A percentile compares a stretch with the other conserved stretches of the same genome.
These are phyloP conservation scores for Hemileccinum impolitum DNA, from an alignment of 768 basidiomycete genomes.

Conservation along the genomic window DNA sequence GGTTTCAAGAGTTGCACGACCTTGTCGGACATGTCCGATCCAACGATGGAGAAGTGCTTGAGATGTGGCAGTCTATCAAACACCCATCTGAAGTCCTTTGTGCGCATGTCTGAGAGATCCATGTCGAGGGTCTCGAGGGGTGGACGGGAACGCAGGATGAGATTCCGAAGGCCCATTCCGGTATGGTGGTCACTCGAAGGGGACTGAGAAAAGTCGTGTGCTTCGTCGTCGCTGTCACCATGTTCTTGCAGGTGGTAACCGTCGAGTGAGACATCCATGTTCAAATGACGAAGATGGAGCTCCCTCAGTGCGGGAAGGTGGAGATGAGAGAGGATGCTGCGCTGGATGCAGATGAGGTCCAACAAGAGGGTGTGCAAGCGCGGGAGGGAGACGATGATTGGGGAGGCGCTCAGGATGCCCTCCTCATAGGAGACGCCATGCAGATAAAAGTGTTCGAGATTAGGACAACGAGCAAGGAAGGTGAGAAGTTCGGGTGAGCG, in stretches of 20 bases:
- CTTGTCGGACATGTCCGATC: constrained; percentile 77
- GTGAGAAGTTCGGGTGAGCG: constrained; percentile 50
- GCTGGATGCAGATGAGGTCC: constrained; percentile 57
- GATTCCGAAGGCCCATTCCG: constrained; percentile 72
- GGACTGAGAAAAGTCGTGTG: constrained; percentile 69
- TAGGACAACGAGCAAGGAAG: constrained; percentile 60
- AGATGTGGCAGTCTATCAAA: constrained; percentile 55
- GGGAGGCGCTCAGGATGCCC: constrained; percentile 22
- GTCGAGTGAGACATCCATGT: constrained; percentile 48
- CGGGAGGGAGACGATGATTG: constrained; percentile 51
- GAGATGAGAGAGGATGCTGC: constrained; percentile 63
- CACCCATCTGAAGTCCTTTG: constrained; percentile 71
- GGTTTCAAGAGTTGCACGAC: constrained; percentile 62
- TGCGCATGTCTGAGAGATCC: constrained; percentile 82
- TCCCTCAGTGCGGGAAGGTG: constrained; percentile 55
- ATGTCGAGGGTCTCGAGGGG: constrained; percentile 66
- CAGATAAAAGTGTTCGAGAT: constrained; percentile 56
- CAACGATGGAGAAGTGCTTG: constrained; percentile 68
- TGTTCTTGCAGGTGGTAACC: constrained; percentile 42
- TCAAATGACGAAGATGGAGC: constrained; percentile 64
- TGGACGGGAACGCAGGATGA: constrained; percentile 59
- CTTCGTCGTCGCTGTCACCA: constrained; percentile 76
- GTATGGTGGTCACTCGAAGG: constrained; percentile 75
- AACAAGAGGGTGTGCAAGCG: constrained; percentile 56
- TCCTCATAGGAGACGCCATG: constrained; percentile 52